Conservation (phyloP, 768 basidiomycete species). For the Suillus placidus region DNA sequence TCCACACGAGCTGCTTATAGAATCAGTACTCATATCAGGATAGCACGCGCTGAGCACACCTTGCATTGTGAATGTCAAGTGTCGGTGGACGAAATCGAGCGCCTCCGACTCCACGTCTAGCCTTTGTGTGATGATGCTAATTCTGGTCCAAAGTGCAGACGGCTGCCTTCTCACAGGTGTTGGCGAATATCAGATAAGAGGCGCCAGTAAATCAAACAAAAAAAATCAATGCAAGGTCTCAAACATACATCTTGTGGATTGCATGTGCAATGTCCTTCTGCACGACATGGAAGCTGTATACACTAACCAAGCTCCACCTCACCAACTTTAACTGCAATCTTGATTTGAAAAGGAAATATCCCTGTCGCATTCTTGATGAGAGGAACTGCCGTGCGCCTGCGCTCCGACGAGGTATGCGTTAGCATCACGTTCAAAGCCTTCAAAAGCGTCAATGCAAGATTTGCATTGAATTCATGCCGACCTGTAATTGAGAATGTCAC, state of each 20-base stretch:
- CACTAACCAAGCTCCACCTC: constrained; percentile 57
- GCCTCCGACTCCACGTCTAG: neutral
- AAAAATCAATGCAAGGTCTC: neutral
- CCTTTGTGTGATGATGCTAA: too few relatives aligned
- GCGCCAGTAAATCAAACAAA: neutral
- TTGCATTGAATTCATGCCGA: too few relatives aligned
- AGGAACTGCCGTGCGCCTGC: too few relatives aligned
- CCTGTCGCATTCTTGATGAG: too few relatives aligned
- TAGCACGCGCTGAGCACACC: neutral
- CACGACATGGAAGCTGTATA: neutral
- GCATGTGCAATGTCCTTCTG: neutral
- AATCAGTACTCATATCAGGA: neutral
- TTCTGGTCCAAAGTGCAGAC: too few relatives aligned
- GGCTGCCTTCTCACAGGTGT: neutral
- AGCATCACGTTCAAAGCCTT: too few relatives aligned
- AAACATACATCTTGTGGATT: neutral
- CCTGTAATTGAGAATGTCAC: too few relatives aligned
- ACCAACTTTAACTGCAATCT: constrained; percentile 67
- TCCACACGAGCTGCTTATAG: too few relatives aligned
- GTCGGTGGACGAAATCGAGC: neutral
- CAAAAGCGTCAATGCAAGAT: too few relatives aligned
- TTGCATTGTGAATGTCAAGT: neutral
- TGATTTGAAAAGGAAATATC: constrained; percentile 84
- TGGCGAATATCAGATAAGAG: neutral
- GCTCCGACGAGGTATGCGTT: too few relatives aligned